Evolutionary conservation across 495 filamentous ascomycete genomes (phyloP).

Genomic region (Penicillium robsamsonii): DNA sequence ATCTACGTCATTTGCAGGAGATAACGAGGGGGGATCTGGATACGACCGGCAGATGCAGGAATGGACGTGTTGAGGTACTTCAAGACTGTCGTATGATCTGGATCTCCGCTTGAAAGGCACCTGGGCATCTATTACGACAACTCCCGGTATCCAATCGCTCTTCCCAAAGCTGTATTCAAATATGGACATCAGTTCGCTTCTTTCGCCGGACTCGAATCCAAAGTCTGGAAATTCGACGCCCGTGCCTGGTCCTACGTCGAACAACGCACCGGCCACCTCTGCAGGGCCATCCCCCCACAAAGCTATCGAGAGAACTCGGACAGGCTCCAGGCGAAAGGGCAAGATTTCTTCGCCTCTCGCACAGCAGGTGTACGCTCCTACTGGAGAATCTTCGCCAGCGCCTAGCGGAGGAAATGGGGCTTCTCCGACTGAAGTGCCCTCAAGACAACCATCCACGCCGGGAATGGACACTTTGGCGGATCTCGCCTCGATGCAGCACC

Average conservation of each 20-base stretch:
- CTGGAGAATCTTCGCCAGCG: constrained; percentile 35
- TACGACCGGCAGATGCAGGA: constrained; percentile 34
- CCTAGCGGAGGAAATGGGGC: constrained; percentile 35
- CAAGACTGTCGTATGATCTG: constrained; percentile 34
- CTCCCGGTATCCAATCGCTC: constrained; percentile 3
- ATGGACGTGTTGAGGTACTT: constrained; percentile 46
- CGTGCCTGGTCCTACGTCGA: constrained; percentile 34
- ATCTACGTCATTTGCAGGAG: constrained; percentile 10
- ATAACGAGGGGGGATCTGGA: constrained; percentile 22
- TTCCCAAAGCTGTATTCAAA: constrained; percentile 15
- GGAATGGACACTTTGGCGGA: constrained; percentile 67
- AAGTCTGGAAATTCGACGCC: constrained; percentile 44
- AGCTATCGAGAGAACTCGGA: constrained; percentile 34
- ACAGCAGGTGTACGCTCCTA: constrained; percentile 40
- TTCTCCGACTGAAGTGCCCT: constrained; percentile 32
- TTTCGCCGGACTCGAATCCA: constrained; percentile 64
- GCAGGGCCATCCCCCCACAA: constrained; percentile 36
- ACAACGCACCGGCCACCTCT: constrained; percentile 27
- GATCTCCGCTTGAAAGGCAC: constrained; percentile 29
- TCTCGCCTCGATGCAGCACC: constrained; percentile 64
- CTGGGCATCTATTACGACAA: constrained; percentile 19
- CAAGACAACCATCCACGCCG: constrained; percentile 53
- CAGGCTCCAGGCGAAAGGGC: constrained; percentile 32
- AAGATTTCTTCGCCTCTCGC: constrained; percentile 46
- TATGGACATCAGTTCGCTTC: constrained; percentile 73